A percentile compares a stretch with the other conserved stretches of the same genome.
Conservation (phyloP, 2,329 filamentous ascomycete genomes). For the Arthrobotrys megalospora region DNA sequence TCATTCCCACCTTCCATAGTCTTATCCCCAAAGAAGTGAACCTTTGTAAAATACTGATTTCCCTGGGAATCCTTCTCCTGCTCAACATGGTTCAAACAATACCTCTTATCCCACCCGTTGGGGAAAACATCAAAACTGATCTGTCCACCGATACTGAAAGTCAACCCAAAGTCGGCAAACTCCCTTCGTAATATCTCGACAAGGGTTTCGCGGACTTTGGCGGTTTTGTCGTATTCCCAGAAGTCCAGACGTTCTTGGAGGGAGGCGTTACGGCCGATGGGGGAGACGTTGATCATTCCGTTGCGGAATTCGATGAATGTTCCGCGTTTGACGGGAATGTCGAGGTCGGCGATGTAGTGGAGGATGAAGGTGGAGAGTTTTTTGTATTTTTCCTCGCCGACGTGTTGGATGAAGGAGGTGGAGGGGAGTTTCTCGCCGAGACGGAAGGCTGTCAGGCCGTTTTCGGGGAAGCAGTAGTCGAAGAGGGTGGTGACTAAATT, state of each 20-base stretch:
- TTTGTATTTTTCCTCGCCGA: conserved; percentile 88
- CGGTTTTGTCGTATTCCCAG: conserved; percentile 82
- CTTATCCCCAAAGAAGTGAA: conserved; percentile 99
- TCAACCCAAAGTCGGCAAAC: conserved; percentile 87
- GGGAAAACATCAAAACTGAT: conserved; percentile 99
- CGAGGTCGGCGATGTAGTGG: conserved; percentile 86
- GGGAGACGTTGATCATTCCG: conserved; percentile 90
- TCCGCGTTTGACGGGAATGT: conserved; percentile 84
- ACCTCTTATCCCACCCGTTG: conserved; percentile 97
- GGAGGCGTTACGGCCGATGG: conserved; percentile 85
- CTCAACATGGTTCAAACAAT: conserved; percentile 90
- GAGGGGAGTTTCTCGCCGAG: conserved; percentile 81
- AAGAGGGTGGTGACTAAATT: conserved; percentile 82
- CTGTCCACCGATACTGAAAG: conserved; percentile 95
- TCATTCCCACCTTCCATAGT: conserved; percentile 89
- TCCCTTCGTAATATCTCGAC: conserved; percentile 82
- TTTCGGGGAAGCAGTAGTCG: conserved; percentile 98
- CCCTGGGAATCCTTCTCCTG: conserved; percentile 74
- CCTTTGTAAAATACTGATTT: conserved; percentile 70
- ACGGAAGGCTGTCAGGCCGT: conserved; percentile 92
- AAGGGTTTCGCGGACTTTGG: conserved; percentile 82
- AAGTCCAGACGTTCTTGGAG: conserved; percentile 85
- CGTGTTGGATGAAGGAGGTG: conserved; percentile 90
- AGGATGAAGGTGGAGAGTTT: conserved; percentile 81
- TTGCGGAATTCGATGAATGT: conserved; percentile 92